Evolutionary conservation across 208 protist species (phyloP).

Genomic region (Entamoeba invadens): DNA sequence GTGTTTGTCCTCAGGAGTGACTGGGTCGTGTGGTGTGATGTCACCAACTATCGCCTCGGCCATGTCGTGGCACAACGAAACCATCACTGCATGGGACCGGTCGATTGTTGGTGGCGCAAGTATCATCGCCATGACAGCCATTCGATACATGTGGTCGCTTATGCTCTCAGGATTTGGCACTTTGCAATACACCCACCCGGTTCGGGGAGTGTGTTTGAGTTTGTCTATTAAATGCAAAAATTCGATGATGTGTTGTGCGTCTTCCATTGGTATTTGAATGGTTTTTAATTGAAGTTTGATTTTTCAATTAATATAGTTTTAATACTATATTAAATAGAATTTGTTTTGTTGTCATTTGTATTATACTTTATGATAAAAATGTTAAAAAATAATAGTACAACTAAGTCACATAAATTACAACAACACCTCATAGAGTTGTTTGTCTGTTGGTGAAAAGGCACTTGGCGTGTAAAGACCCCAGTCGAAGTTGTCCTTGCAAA

Average conservation of each 20-base stretch:
- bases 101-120: constrained; percentile 3
- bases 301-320: no score
- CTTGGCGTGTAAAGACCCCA: no score
- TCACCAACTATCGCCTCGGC: constrained; percentile 47
- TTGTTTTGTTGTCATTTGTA: no score
- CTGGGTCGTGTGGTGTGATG: constrained; percentile 44
- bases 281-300: no score
- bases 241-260: neutral
- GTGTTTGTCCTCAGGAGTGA: constrained; percentile 38
- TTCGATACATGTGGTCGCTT: neutral
- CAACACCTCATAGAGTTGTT: no score
- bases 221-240: neutral
- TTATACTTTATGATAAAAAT: no score
- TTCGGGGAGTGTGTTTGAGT: constrained; percentile 3
- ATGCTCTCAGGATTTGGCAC: constrained; percentile 9
- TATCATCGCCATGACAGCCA: constrained; percentile 11
- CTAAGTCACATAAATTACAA: no score
- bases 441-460: no score
- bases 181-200: neutral
- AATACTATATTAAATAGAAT: no score
- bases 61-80: constrained; percentile 45
- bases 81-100: constrained; percentile 35
- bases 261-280: no score
- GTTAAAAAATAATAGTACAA: no score
- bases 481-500: no score